Evolutionary conservation across 1,139 yeast genomes (phyloP), one percentile per base, ranked within the genome.

Genomic region (Suhomyces anneliseae): DNA sequence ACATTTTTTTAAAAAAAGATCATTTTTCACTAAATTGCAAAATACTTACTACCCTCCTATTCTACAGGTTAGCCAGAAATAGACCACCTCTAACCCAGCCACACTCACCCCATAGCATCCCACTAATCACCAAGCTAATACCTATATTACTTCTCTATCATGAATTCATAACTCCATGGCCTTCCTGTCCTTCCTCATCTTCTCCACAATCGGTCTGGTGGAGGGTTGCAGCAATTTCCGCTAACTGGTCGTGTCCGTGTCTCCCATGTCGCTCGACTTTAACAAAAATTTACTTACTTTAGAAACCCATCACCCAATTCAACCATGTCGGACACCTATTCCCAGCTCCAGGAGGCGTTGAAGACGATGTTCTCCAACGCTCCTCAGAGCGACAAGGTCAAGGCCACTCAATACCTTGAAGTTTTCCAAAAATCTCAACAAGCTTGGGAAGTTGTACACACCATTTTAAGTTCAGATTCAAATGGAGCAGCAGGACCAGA

Each of bases 381-480:
- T 6, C 69, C 72, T 36, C 76, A 76, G 49, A 70, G 65, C 7
- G 70, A 77, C 33, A 86, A 87, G 61, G 73, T 74, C 42, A 70
- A 75, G 50, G 95, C 95, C 26, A 81, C 85, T 49, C 73, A 72
- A 40, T 89, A 71, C 60, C 72, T 95, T 51, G 95, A 90, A 62
- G 70, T 76, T 32, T 93, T 93, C 67, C 98, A 93, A 65, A 86
- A 90, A 64, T 84, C 92, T 0, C 69, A 76, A 42, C 82, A 77
- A 42, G 86, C 95, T 0, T 87, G 95, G 95, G 73, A 73, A 26
- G 72, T 66, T 62, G 55, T 50, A 27, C 80, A 73, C 53, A 66
- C 61, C 36, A 62, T 74, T 31, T 60, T 75, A 38, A 53, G 56
- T 31, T 56, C 57, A 40, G 38, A 19, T 19, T 19, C 24, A 19